phyloP scores from a whole-genome alignment of 176 grass and related monocot genomes.

The Triticum monococcum region DNA sequence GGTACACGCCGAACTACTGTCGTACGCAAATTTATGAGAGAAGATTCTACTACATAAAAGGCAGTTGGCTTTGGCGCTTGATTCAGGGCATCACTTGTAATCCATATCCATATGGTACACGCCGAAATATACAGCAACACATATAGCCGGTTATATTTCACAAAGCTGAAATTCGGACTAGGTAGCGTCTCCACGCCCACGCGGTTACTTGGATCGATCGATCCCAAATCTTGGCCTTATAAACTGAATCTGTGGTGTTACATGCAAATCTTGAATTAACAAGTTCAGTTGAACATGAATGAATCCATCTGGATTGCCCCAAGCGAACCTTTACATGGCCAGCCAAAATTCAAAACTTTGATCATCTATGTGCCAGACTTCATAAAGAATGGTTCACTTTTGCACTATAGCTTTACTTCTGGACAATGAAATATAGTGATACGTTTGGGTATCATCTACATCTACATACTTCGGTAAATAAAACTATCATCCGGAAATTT shows the following conservation, averaged over 20 bases:
- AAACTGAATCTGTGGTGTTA: no score
- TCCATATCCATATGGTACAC: not conserved
- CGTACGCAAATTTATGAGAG: no score
- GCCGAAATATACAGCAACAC: not conserved
- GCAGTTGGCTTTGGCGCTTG: no score
- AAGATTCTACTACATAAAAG: no score
- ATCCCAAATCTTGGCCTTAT: no score
- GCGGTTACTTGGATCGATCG: no score
- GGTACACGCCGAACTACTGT: no score
- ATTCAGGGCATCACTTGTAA: no score
- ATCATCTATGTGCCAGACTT: conserved; percentile 8
- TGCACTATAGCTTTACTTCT: conserved; percentile 1
- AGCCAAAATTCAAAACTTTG: conserved; percentile 10
- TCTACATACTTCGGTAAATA: not conserved
- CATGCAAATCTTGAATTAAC: no score
- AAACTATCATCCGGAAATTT: conserved; percentile 4
- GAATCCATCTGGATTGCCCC: not conserved
- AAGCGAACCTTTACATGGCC: not conserved
- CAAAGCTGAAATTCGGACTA: not conserved
- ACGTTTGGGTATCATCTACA: not conserved
- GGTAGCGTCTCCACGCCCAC: not conserved
- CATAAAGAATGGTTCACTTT: not conserved
- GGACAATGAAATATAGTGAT: not conserved
- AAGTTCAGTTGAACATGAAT: no score
- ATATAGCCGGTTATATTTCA: not conserved